Conservation (phyloP, 2,329 filamentous ascomycete genomes). For the Colletotrichum lini region DNA sequence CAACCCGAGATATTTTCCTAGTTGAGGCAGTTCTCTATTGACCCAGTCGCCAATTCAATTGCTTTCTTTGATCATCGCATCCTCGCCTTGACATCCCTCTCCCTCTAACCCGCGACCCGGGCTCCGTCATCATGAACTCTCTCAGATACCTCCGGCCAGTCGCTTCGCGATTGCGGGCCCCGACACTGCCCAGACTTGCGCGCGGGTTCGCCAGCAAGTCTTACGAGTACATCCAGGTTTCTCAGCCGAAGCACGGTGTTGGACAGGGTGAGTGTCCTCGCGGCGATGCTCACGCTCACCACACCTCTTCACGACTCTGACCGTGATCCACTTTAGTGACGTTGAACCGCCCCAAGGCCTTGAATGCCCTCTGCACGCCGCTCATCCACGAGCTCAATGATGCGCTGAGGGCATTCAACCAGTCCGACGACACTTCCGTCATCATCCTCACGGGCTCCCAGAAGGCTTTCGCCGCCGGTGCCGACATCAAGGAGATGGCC, state of each 20-base stretch:
- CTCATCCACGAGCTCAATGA: slow-evolving; percentile 92
- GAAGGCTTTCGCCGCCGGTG: slow-evolving; percentile 93
- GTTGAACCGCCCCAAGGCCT: slow-evolving; percentile 92
- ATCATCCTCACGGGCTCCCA: slow-evolving; percentile 91
- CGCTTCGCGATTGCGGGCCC: slow-evolving; percentile 71
- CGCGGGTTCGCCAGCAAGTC: slow-evolving; percentile 64
- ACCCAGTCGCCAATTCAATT: not conserved
- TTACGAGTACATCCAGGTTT: slow-evolving; percentile 88
- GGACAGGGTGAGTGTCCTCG: slow-evolving; percentile 77
- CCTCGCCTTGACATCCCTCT: not conserved
- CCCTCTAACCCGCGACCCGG: not conserved
- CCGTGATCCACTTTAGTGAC: slow-evolving; percentile 74
- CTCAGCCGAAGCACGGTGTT: slow-evolving; percentile 88
- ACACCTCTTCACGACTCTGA: slow-evolving; percentile 21
- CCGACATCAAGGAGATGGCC: slow-evolving; percentile 99
- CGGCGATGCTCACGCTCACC: slow-evolving; percentile 27
- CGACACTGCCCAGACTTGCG: slow-evolving; percentile 70
- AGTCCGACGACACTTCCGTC: slow-evolving; percentile 77
- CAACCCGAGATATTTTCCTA: slow-evolving; percentile 3
- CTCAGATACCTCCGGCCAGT: slow-evolving; percentile 73
- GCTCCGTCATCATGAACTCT: slow-evolving; percentile 61
- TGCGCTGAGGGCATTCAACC: slow-evolving; percentile 79
- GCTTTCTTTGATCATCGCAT: slow-evolving; percentile 1
- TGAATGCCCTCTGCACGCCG: slow-evolving; percentile 93
- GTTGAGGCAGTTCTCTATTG: slow-evolving; percentile 1